phyloP scores from a whole-genome alignment of 495 filamentous ascomycete species.

The Rhizodiscina lignyota region DNA sequence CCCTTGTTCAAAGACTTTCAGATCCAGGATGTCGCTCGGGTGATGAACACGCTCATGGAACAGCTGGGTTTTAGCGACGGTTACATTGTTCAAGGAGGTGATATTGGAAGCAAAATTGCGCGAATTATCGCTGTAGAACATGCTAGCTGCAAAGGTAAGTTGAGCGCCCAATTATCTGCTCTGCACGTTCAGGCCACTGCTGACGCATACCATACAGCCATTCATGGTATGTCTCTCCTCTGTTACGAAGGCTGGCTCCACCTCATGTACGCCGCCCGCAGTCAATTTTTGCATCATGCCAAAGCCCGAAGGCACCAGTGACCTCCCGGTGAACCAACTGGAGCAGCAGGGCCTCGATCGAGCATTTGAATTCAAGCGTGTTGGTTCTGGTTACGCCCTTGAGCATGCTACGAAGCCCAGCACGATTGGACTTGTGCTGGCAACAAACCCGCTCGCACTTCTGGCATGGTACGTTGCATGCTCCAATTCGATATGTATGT shows the following conservation, averaged over 20 bases:
- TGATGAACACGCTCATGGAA: slow-evolving; percentile 31
- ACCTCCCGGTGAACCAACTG: too few species aligned
- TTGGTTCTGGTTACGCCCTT: slow-evolving; percentile 34
- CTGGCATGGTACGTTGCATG: slow-evolving; percentile 47
- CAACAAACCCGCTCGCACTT: slow-evolving; percentile 40
- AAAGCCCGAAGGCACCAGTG: too few species aligned
- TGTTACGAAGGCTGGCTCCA: too few species aligned
- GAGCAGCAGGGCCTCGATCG: too few species aligned
- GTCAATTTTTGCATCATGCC: too few species aligned
- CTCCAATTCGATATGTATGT: too few species aligned
- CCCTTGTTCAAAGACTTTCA: slow-evolving; percentile 30
- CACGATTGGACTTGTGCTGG: slow-evolving; percentile 44
- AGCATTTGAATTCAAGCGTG: slow-evolving; percentile 22
- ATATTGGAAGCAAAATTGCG: slow-evolving; percentile 40
- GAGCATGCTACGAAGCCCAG: slow-evolving; percentile 42
- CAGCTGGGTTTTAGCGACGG: slow-evolving; percentile 39
- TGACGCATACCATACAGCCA: too few species aligned
- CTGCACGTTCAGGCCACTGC: too few species aligned
- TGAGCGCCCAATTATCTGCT: too few species aligned
- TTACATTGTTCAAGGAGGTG: slow-evolving; percentile 51
- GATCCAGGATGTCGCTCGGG: slow-evolving; percentile 22
- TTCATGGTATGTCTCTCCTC: too few species aligned
- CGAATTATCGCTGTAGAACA: slow-evolving; percentile 24
- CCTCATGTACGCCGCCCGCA: too few species aligned
- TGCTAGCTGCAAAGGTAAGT: slow-evolving; percentile 25